Conservation (phyloP, 805 yeast species). For the Lachancea meyersii region DNA sequence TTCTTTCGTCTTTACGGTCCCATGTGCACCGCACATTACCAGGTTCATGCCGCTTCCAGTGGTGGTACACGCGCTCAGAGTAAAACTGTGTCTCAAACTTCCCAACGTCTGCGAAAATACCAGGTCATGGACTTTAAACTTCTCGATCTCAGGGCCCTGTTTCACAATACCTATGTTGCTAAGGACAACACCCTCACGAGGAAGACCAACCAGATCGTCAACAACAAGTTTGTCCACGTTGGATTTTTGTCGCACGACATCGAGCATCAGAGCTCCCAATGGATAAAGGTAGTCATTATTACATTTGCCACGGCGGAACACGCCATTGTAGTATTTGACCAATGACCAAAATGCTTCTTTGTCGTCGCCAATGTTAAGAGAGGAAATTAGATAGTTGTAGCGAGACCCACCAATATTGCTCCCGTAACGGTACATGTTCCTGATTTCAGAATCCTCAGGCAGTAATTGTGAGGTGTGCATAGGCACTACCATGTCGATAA, state of each 20-base stretch:
- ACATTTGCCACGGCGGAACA: conserved; percentile 9
- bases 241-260: conserved; percentile 12
- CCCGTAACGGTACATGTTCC: conserved; percentile 20
- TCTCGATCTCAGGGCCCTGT: conserved; percentile 3
- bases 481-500: conserved; percentile 18
- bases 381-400: conserved; percentile 20
- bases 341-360: conserved; percentile 18
- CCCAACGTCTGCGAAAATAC: conserved; percentile 22
- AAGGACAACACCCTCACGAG: conserved; percentile 22
- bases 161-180: conserved; percentile 23
- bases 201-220: conserved; percentile 14
- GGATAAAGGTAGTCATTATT: conserved; percentile 18
- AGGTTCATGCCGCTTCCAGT: conserved; percentile 21
- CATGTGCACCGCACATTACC: conserved; percentile 16
- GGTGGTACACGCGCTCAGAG: conserved; percentile 18
- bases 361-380: conserved; percentile 12
- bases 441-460: conserved; percentile 15
- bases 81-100: conserved; percentile 19
- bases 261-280: conserved; percentile 21
- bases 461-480: conserved; percentile 16
- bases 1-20: conserved; percentile 9
- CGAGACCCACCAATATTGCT: conserved; percentile 24
- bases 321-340: conserved; percentile 16
- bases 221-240: conserved; percentile 19
- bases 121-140: conserved; percentile 14